phyloP scores from a whole-genome alignment of 768 basidiomycete species.

The Cystofilobasidium ferigula region DNA sequence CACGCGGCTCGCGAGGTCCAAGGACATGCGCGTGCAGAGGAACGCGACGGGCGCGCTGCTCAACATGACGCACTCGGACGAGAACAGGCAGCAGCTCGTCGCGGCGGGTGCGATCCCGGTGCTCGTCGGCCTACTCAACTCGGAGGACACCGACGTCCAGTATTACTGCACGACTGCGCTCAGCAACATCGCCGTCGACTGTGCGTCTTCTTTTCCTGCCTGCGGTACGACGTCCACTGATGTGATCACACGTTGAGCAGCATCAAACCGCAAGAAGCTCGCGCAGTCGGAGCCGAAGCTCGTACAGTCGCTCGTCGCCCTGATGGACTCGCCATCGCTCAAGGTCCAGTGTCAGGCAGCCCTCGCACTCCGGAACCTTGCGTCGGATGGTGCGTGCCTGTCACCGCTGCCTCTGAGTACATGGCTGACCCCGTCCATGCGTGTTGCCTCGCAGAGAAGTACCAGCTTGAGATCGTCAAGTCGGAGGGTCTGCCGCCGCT shows the following conservation, averaged over 20 bases:
- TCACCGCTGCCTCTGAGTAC: neutral
- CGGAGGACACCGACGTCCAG: conserved; percentile 97
- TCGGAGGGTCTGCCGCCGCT: conserved; percentile 83
- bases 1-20: conserved; percentile 87
- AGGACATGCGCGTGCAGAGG: conserved; percentile 98
- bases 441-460: conserved; percentile 61
- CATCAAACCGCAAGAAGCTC: conserved; percentile 81
- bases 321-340: conserved; percentile 94
- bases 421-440: neutral
- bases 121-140: conserved; percentile 82
- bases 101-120: conserved; percentile 98
- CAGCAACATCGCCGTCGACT: conserved; percentile 97
- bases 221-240: neutral
- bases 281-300: conserved; percentile 88
- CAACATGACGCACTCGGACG: conserved; percentile 99
- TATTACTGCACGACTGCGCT: conserved; percentile 99
- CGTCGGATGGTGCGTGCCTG: conserved; percentile 68
- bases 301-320: conserved; percentile 77
- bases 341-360: conserved; percentile 99
- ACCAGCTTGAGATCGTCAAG: conserved; percentile 96
- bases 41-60: conserved; percentile 95
- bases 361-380: conserved; percentile 85
- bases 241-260: conserved; percentile 39
- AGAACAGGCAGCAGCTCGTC: conserved; percentile 96
- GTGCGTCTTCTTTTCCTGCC: conserved; percentile 39